Base-by-base conservation (phyloP, 495 filamentous ascomycete species). In the Hypoxylon trugodes region DNA sequence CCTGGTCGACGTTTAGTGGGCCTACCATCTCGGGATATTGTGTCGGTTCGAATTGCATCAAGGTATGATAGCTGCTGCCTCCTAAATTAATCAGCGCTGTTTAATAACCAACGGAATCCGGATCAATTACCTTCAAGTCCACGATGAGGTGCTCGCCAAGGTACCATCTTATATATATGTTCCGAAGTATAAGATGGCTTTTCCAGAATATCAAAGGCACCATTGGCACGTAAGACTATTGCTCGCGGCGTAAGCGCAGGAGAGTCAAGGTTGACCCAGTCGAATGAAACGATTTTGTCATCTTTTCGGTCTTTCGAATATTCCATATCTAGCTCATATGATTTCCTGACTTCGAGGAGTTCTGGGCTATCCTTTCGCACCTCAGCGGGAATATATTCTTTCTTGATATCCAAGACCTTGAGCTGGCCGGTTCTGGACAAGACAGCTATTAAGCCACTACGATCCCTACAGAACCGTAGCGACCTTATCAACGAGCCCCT, bases 351-450 rank as follows among this genome's bases (percentile, higher is more conserved):
- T 50, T 86, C 80, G 1, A 85, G 60, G 3, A 86, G 59, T 57
- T 83, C 82, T 3, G 84, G 78, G 65, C 76, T 77, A 16, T 70
- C 74, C 19, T 75, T 71, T 42, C 73, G 71, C 22, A 64, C 56
- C 4, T 75, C 71, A 1, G 68, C 61, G 10, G 77, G 74, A 6
- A 80, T 69, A 26, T 82, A 84, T 60, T 90, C 88, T 40, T 85
- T 88, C 28, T 80, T 83, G n/a, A 87, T 88, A 21, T 90, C 85
- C 41, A 89, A 80, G 13, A 90, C 80, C 68, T 89, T 90, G 65
- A 96, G 77, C 69, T 96, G 89, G 16, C 93, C 93, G 7, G 83
- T 88, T 53, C 83, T 91, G 1, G 91, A 89, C 6, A 96, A 81
- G 8, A 92, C 84, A 7, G 87, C 92, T 37, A 97, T 81, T 53